phyloP scores from a whole-genome alignment of 371 early-diverging fungal species.

The Mortierella sp. region DNA sequence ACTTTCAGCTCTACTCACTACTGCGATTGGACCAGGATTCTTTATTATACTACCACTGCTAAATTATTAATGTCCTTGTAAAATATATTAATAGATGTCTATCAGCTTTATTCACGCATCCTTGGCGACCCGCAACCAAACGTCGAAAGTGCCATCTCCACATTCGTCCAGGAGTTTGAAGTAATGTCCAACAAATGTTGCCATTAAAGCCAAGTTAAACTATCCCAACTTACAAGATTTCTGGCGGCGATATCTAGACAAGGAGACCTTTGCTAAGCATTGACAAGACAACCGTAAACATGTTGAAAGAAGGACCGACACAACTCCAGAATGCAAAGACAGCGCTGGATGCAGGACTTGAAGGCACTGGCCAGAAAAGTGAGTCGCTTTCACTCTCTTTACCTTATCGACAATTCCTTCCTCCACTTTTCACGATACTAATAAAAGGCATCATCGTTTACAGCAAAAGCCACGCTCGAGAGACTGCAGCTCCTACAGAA shows the following conservation, averaged over 20 bases:
- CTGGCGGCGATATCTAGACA: constrained; percentile 16
- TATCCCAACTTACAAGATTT: not conserved
- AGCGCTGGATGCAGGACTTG: constrained; percentile 10
- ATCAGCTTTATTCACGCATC: constrained; percentile 28
- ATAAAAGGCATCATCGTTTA: not conserved
- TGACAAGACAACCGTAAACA: not conserved
- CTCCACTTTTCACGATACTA: not conserved
- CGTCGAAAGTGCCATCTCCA: constrained; percentile 29
- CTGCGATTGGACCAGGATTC: not conserved
- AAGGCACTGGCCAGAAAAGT: constrained; percentile 14
- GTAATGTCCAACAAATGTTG: constrained; percentile 12
- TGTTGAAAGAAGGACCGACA: constrained; percentile 9
- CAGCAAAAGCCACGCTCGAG: constrained; percentile 18
- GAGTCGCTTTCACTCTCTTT: not conserved
- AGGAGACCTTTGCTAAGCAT: constrained; percentile 11
- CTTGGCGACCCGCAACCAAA: constrained; percentile 44
- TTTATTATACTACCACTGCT: too few relatives aligned
- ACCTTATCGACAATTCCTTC: too few relatives aligned
- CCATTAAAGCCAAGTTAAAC: not conserved
- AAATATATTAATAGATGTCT: constrained; percentile 13
- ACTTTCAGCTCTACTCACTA: not conserved
- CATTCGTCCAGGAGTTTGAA: constrained; percentile 43
- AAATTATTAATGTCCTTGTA: not conserved
- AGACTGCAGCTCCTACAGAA: constrained; percentile 26
- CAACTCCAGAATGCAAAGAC: constrained; percentile 15